phyloP scores from a whole-genome alignment of 2,329 filamentous ascomycete species.

The Nemania bipapillata region DNA sequence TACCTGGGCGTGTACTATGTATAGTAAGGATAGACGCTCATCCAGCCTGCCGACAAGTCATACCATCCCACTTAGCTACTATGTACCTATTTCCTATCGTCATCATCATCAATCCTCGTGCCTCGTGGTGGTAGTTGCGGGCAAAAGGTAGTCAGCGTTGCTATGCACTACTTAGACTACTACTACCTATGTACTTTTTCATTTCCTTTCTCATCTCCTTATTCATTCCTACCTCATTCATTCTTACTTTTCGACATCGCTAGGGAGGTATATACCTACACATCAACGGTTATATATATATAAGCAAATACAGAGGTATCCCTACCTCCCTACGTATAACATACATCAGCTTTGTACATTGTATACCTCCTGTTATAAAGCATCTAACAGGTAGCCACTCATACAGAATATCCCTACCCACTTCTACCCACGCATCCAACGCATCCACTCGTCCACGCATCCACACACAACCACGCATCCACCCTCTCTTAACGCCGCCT shows the following conservation, averaged over 20 bases:
- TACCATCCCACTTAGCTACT: conserved; percentile 2
- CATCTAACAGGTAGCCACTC: background rate
- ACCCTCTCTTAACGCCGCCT: background rate
- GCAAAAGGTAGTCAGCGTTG: background rate
- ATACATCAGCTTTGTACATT: background rate
- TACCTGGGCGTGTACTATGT: background rate
- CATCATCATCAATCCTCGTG: background rate
- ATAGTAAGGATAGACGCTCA: no score
- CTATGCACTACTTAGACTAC: no score
- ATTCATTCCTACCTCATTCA: no score
- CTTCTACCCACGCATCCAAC: background rate
- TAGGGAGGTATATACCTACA: no score
- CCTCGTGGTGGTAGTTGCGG: background rate
- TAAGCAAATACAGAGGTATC: no score
- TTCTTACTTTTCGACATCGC: no score
- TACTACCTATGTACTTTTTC: background rate
- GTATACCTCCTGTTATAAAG: no score
- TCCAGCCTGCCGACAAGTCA: background rate
- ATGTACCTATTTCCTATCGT: background rate
- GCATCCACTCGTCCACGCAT: background rate
- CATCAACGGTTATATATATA: no score
- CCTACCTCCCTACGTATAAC: no score
- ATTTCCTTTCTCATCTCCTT: background rate
- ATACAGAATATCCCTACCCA: no score
- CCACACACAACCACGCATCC: background rate